These are phyloP conservation scores for Geum urbanum DNA, from an alignment of 306 rosid genomes.

Conservation along the genomic window DNA sequence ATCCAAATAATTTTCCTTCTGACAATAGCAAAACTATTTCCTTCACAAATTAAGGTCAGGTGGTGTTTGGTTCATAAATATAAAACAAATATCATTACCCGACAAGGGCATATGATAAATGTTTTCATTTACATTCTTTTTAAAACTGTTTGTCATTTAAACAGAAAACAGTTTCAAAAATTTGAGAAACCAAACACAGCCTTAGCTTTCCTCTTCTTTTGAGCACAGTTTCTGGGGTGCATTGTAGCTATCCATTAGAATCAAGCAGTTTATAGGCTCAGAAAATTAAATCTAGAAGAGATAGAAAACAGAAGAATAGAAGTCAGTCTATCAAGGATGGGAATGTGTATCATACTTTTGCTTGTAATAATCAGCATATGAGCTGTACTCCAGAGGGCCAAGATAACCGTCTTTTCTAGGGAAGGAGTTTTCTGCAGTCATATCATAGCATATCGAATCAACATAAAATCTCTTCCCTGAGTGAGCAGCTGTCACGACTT, in stretches of 20 bases:
- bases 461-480: slow-evolving; percentile 98
- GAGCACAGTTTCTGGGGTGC: slow-evolving; percentile 55
- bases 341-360: slow-evolving; percentile 67
- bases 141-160: not conserved
- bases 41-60: slow-evolving; percentile 49
- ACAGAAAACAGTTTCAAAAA: slow-evolving; percentile 6
- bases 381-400: slow-evolving; percentile 96
- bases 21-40: slow-evolving; percentile 42
- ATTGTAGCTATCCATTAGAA: slow-evolving; percentile 38
- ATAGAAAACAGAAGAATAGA: slow-evolving; percentile 8
- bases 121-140: slow-evolving; percentile 1
- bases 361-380: slow-evolving; percentile 97
- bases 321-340: slow-evolving; percentile 20
- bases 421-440: slow-evolving; percentile 93
- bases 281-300: slow-evolving; percentile 13
- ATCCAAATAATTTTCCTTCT: slow-evolving; percentile 30
- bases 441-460: slow-evolving; percentile 81
- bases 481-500: slow-evolving; percentile 95
- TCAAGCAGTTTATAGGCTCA: slow-evolving; percentile 18
- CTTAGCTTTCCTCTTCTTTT: slow-evolving; percentile 53
- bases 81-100: not conserved
- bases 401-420: slow-evolving; percentile 98
- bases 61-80: not conserved
- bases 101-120: not conserved
- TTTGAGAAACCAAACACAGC: slow-evolving; percentile 6